Percentiles rank a stretch among this genome's conserved stretches.
Conservation (phyloP, 441 rosid species). For the Sinapis alba region DNA sequence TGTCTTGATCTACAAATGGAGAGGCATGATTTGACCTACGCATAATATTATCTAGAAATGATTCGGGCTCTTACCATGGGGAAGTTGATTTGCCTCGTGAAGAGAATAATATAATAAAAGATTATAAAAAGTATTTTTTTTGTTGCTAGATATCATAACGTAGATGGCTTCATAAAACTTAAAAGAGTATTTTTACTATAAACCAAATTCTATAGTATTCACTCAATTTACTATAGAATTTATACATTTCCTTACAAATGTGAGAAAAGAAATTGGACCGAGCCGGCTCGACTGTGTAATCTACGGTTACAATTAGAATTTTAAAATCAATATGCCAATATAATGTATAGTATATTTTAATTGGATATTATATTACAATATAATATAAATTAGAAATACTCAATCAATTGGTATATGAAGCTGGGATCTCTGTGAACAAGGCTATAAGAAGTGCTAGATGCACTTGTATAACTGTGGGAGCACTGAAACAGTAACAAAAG, state of each 20-base stretch:
- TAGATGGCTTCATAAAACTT: background rate
- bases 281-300: background rate
- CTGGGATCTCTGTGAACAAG: background rate
- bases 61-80: slow-evolving; percentile 13
- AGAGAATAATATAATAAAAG: background rate
- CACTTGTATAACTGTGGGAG: background rate
- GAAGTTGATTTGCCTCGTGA: slow-evolving; percentile 20
- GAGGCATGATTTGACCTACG: slow-evolving; percentile 36
- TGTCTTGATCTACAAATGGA: slow-evolving; percentile 17
- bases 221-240: background rate
- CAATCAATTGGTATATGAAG: background rate
- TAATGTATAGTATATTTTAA: background rate
- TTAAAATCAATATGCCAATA: background rate
- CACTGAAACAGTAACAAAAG: background rate
- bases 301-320: background rate
- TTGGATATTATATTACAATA: background rate
- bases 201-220: background rate
- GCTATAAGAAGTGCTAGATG: background rate
- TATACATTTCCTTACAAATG: background rate
- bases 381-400: background rate
- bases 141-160: background rate
- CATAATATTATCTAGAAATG: slow-evolving; percentile 23
- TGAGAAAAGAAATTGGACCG: slow-evolving; percentile 2
- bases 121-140: background rate
- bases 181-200: background rate